A percentile compares a stretch with the other conserved stretches of the same genome.
phyloP scores from a whole-genome alignment of 257 asterid genomes.

The Verbena officinalis region DNA sequence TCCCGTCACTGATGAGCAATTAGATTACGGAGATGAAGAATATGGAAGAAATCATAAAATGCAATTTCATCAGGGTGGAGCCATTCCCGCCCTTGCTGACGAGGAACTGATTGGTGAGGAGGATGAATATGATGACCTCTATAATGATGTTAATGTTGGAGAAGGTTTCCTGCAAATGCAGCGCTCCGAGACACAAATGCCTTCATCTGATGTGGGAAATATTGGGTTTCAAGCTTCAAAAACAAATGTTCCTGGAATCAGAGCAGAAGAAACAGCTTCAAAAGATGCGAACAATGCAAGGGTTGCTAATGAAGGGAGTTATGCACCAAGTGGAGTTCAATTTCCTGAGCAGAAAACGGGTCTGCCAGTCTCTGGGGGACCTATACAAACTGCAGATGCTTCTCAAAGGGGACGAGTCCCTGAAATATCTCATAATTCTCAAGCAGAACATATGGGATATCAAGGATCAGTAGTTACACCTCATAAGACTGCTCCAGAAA shows the following conservation, averaged over 20 bases:
- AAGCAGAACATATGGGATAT: constrained; percentile 53
- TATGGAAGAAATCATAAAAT: constrained; percentile 63
- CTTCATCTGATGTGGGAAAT: constrained; percentile 48
- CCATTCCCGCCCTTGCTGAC: constrained; percentile 83
- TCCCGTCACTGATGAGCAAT: constrained; percentile 62
- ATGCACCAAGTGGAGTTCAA: constrained; percentile 37
- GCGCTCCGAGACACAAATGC: constrained; percentile 51
- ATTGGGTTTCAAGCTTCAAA: constrained; percentile 54
- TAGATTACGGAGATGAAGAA: constrained; percentile 72
- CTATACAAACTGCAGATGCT: constrained; percentile 41
- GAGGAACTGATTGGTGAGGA: constrained; percentile 86
- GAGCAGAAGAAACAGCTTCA: constrained; percentile 42
- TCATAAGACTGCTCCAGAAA: constrained; percentile 45
- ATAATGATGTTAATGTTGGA: constrained; percentile 94
- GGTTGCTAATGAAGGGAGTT: constrained; percentile 50
- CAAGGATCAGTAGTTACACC: constrained; percentile 50
- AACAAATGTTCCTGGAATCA: constrained; percentile 40
- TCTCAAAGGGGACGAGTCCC: constrained; percentile 50
- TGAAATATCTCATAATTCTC: constrained; percentile 46
- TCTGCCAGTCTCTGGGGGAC: constrained; percentile 37
- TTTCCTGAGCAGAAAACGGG: constrained; percentile 58
- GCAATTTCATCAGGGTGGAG: constrained; percentile 72
- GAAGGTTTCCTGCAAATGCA: constrained; percentile 79
- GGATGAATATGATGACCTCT: constrained; percentile 93
- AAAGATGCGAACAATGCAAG: constrained; percentile 47